These are phyloP conservation scores for Cryphonectria nitschkei DNA, from an alignment of 2,329 filamentous ascomycete species.

Conservation along the genomic window DNA sequence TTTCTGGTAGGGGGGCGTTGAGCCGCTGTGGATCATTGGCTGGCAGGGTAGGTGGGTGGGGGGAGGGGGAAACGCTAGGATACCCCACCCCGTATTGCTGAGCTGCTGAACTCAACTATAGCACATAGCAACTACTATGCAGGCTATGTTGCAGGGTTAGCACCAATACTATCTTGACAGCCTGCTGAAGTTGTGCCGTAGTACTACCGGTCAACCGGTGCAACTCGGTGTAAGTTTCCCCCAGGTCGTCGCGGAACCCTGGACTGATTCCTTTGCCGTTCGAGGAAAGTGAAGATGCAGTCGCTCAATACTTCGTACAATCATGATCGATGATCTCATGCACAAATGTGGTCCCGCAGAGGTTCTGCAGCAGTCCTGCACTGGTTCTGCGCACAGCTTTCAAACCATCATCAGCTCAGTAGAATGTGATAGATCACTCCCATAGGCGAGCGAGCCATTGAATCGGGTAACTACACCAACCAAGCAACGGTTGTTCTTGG, in stretches of 20 bases:
- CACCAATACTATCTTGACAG: not conserved
- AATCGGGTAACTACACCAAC: not conserved
- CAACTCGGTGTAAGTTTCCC: not conserved
- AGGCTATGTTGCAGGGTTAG: not conserved
- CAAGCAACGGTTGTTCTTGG: not conserved
- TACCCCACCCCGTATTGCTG: not conserved
- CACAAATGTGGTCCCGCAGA: too few species aligned
- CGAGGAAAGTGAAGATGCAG: not conserved
- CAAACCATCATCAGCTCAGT: not conserved
- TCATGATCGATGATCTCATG: not conserved
- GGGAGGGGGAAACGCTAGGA: not conserved
- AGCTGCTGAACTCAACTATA: not conserved
- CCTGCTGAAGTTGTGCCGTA: not conserved
- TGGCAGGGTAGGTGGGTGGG: slow-evolving; percentile 6
- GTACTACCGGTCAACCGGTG: not conserved
- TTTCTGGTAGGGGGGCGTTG: slow-evolving; percentile 1
- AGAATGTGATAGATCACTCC: not conserved
- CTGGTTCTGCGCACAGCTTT: not conserved
- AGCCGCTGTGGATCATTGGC: slow-evolving; percentile 6
- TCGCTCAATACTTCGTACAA: not conserved
- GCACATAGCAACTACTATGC: not conserved
- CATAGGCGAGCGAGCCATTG: too few species aligned
- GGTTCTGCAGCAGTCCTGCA: not conserved
- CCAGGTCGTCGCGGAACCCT: not conserved
- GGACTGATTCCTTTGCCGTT: not conserved